Evolutionary conservation across 306 rosid genomes (phyloP).

Genomic region (Trifolium repens): DNA sequence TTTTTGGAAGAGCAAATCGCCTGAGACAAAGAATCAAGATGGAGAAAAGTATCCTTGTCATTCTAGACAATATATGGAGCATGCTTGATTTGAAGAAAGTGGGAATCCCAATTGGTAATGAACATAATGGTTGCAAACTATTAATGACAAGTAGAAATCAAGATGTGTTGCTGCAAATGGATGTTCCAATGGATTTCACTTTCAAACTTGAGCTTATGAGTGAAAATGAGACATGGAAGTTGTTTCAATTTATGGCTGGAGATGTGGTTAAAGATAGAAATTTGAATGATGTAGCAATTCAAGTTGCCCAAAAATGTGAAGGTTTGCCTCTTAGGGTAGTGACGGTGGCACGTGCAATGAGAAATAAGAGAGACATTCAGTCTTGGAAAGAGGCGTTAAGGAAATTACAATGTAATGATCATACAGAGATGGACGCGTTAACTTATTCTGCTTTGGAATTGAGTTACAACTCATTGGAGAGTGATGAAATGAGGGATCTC

Average conservation of each 20-base stretch:
- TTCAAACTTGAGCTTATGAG: background rate
- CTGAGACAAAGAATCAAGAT: background rate
- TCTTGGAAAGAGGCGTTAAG: background rate
- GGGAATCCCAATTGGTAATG: background rate
- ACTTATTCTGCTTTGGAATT: background rate
- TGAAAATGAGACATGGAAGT: background rate
- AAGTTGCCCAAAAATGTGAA: conserved; percentile 8
- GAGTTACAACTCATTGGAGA: background rate
- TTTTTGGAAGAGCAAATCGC: background rate
- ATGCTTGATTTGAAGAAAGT: background rate
- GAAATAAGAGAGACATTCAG: background rate
- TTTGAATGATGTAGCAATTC: background rate
- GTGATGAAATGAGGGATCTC: background rate
- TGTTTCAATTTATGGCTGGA: background rate
- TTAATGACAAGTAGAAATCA: background rate
- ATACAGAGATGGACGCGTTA: background rate
- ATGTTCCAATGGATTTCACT: background rate
- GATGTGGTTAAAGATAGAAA: background rate
- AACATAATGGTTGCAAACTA: background rate
- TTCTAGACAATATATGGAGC: conserved; percentile 8
- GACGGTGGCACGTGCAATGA: background rate
- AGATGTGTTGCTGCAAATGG: background rate
- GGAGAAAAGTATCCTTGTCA: conserved; percentile 3
- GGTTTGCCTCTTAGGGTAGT: background rate
- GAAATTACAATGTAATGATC: background rate